A percentile compares a stretch with the other conserved stretches of the same genome.
Conservation (phyloP, 345 rosid species). For the Angophora floribunda region DNA sequence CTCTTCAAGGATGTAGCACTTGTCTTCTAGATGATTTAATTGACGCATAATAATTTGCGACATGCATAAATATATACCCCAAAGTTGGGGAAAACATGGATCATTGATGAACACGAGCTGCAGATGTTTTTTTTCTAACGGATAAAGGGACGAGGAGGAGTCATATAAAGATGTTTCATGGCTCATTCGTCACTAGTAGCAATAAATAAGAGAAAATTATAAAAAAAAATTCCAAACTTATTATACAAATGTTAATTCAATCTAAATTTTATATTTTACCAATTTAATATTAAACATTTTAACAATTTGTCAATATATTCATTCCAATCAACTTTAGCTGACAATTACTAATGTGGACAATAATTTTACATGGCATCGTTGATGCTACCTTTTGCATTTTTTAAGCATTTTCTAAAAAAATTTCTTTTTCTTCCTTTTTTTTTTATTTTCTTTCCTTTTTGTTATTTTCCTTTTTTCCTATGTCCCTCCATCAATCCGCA, state of each 20-base stretch:
- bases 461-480: background rate
- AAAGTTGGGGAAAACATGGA: background rate
- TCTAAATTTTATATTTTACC: background rate
- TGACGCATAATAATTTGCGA: background rate
- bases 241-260: background rate
- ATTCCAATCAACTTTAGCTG: background rate
- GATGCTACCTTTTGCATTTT: background rate
- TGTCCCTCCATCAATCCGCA: background rate
- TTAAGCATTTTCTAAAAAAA: background rate
- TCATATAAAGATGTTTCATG: background rate
- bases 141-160: background rate
- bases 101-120: background rate
- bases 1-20: background rate
- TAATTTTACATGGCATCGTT: background rate
- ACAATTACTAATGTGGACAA: fast-evolving
- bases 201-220: background rate
- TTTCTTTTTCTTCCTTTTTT: background rate
- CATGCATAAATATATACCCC: background rate
- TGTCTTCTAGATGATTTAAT: background rate
- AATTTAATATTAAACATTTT: background rate
- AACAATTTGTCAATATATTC: fast-evolving
- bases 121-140: background rate
- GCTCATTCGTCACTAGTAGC: background rate
- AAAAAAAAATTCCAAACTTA: background rate
- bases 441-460: background rate